Evolutionary conservation across 208 protist species (phyloP).

Genomic region (Naegleria gruberi): DNA sequence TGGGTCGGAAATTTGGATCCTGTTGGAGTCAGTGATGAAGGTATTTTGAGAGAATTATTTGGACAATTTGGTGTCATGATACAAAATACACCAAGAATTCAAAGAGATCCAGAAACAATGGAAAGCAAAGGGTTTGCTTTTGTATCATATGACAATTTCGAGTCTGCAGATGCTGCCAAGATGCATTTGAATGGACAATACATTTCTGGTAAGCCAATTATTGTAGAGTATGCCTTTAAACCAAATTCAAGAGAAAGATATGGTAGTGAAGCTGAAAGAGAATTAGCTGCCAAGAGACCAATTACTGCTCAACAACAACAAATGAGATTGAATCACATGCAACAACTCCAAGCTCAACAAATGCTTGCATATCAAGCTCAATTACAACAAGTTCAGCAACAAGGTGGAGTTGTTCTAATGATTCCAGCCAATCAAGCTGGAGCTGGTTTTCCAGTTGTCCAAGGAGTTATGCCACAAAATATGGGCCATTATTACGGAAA

Average conservation of each 20-base stretch:
- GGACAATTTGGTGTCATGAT: slow-evolving; percentile 63
- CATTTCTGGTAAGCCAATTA: slow-evolving; percentile 63
- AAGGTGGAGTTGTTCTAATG: not conserved
- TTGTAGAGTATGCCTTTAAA: slow-evolving; percentile 74
- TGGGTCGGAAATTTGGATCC: slow-evolving; percentile 80
- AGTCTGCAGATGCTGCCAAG: slow-evolving; percentile 66
- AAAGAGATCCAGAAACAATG: slow-evolving; percentile 63
- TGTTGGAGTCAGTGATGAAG: slow-evolving; percentile 67
- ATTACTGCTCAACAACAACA: not conserved
- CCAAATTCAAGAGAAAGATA: slow-evolving; percentile 71
- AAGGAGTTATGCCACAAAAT: not conserved
- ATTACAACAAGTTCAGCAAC: not conserved
- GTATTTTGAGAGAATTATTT: slow-evolving; percentile 73
- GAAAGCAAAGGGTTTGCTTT: slow-evolving; percentile 72
- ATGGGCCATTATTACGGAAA: too few species aligned
- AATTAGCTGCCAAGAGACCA: slow-evolving; percentile 29
- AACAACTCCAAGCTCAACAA: not conserved
- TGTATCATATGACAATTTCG: slow-evolving; percentile 75
- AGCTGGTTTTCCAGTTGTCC: not conserved
- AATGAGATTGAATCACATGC: not conserved
- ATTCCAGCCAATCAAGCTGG: not conserved
- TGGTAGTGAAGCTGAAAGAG: slow-evolving; percentile 41
- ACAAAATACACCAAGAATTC: slow-evolving; percentile 52
- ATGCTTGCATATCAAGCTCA: not conserved
- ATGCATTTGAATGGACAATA: slow-evolving; percentile 70